Evolutionary conservation across 768 basidiomycete species (phyloP).

Genomic region (Xerocomellus amylosporus): DNA sequence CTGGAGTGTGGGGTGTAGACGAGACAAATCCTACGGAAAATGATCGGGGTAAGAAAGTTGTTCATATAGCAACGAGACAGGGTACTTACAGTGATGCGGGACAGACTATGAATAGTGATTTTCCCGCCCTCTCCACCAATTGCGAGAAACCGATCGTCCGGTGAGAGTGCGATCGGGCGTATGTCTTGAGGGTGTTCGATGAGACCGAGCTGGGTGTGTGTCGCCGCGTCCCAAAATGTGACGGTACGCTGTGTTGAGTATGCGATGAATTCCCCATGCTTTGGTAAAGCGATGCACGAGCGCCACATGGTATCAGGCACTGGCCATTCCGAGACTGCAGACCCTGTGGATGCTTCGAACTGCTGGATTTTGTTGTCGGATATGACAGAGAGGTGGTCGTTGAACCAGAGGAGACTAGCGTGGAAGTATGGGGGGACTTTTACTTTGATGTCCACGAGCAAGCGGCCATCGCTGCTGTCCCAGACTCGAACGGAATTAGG

Average conservation of each 20-base stretch:
- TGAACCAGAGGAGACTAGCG: not conserved
- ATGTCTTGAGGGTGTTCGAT: not conserved
- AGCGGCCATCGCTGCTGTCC: not conserved
- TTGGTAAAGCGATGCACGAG: not conserved
- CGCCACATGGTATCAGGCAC: accelerated
- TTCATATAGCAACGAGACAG: no score
- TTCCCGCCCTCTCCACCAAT: not conserved
- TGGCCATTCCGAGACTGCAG: not conserved
- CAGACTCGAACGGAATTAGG: not conserved
- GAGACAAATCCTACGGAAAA: not conserved
- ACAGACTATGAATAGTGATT: not conserved
- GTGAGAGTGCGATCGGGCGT: not conserved
- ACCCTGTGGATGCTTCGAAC: not conserved
- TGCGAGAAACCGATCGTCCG: not conserved
- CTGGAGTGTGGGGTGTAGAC: not conserved
- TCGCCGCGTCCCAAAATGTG: not conserved
- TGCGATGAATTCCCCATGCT: not conserved
- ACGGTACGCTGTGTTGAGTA: not conserved
- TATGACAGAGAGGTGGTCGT: not conserved
- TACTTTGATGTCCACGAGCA: not conserved
- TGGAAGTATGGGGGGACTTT: not conserved
- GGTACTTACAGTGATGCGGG: not conserved
- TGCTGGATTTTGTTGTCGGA: not conserved
- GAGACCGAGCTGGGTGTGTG: not conserved
- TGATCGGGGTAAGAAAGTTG: not conserved